Evolutionary conservation across 2,329 filamentous ascomycete species (phyloP).

Genomic region (Septoria petroselini): DNA sequence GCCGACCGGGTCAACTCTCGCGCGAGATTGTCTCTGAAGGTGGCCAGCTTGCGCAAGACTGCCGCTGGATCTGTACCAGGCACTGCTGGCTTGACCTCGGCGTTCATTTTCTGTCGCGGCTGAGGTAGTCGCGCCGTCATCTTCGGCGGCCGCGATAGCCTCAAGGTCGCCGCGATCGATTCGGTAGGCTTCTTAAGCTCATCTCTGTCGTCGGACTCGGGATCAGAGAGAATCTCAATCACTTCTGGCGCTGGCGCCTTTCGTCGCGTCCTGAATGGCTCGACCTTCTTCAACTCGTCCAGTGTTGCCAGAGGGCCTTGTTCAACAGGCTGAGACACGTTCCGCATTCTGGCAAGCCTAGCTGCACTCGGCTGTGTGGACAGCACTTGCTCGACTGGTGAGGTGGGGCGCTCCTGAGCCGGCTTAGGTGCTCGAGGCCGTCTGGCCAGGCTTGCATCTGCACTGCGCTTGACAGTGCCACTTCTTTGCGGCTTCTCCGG

Average conservation of each 20-base stretch:
- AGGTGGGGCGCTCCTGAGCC: constrained; percentile 28
- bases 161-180: constrained; percentile 20
- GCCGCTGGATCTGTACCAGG: constrained; percentile 45
- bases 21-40: constrained; percentile 47
- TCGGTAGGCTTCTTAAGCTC: constrained; percentile 19
- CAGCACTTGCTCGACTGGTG: constrained; percentile 24
- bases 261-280: constrained; percentile 30
- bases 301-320: constrained; percentile 34
- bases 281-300: constrained; percentile 34
- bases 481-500: constrained; percentile 29
- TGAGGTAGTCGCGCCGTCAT: constrained; percentile 33
- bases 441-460: constrained; percentile 39
- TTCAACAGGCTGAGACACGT: constrained; percentile 25
- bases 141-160: constrained; percentile 32
- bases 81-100: constrained; percentile 27
- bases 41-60: constrained; percentile 46
- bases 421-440: constrained; percentile 34
- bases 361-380: constrained; percentile 20
- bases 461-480: constrained; percentile 32
- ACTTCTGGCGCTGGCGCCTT: constrained; percentile 33
- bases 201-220: constrained; percentile 30
- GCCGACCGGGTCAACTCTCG: constrained; percentile 42
- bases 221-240: constrained; percentile 39
- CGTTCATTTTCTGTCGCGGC: constrained; percentile 17
- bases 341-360: constrained; percentile 25